These are phyloP conservation scores for Candida stauntonica DNA, from an alignment of 805 yeast species.

Conservation along the genomic window DNA sequence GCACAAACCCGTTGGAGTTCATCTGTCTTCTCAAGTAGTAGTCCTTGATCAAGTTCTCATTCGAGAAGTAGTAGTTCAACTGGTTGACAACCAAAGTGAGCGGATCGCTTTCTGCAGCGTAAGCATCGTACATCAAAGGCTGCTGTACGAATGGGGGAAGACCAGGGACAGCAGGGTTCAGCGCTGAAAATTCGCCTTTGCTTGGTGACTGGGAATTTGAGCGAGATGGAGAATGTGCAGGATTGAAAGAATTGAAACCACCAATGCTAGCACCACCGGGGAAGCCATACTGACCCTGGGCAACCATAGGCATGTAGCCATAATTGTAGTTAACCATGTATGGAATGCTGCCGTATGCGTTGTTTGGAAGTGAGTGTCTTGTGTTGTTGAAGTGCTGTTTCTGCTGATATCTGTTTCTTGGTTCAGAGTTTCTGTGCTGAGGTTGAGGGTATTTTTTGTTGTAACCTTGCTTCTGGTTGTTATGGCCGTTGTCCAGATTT, in stretches of 20 bases:
- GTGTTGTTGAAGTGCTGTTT: constrained; percentile 11
- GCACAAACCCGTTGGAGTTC: constrained; percentile 72
- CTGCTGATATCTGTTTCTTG: constrained; percentile 4
- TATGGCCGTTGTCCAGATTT: not conserved
- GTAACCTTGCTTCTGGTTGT: constrained; percentile 1
- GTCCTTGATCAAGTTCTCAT: constrained; percentile 84
- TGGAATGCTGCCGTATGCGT: constrained; percentile 9
- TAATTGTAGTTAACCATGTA: constrained; percentile 12
- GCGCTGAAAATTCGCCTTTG: constrained; percentile 7
- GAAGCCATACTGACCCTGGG: constrained; percentile 15
- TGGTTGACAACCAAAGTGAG: constrained; percentile 43
- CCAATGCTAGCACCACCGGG: not conserved
- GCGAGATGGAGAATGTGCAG: too few relatives aligned
- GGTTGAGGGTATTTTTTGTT: constrained; percentile 1
- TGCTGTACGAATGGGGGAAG: constrained; percentile 12
- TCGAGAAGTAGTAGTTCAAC: constrained; percentile 84
- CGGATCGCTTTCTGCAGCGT: constrained; percentile 16
- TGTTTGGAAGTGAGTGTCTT: constrained; percentile 22
- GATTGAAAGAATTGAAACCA: constrained; percentile 1
- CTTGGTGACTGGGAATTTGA: constrained; percentile 22
- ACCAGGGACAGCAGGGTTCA: constrained; percentile 6
- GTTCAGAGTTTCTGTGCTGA: constrained; percentile 23
- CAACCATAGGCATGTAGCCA: constrained; percentile 9
- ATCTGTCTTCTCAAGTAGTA: constrained; percentile 74
- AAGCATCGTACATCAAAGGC: constrained; percentile 11